A percentile compares a stretch with the other conserved stretches of the same genome.
Conservation (phyloP, 495 filamentous ascomycete genomes). For the Tuber indicum region DNA sequence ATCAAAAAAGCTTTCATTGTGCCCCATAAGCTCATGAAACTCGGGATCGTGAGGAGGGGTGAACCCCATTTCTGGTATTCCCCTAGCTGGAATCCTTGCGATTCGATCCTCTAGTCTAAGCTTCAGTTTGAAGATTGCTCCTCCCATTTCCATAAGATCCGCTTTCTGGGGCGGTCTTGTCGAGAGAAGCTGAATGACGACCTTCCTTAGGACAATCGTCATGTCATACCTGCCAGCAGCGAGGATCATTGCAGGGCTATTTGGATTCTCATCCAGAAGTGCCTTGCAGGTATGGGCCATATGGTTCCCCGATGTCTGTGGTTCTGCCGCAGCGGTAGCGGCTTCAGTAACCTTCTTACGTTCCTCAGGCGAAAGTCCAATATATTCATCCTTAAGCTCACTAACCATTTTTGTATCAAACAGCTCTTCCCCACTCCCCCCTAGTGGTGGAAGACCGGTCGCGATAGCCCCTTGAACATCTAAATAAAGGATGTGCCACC, state of each 20-base stretch:
- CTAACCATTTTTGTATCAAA: conserved; percentile 39
- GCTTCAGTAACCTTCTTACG: neutral
- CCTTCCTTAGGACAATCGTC: conserved; percentile 26
- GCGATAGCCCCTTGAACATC: conserved; percentile 48
- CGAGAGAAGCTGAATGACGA: conserved; percentile 33
- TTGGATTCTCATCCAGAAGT: conserved; percentile 11
- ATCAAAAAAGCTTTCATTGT: neutral
- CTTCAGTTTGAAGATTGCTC: conserved; percentile 38
- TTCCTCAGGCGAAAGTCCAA: conserved; percentile 18
- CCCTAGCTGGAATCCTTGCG: conserved; percentile 36
- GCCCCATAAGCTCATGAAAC: neutral
- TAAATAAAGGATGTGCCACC: conserved; percentile 68
- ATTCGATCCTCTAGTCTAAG: conserved; percentile 35
- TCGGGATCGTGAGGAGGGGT: conserved; percentile 16
- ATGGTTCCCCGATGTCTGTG: conserved; percentile 8
- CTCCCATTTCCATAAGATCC: conserved; percentile 35
- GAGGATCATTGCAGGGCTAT: conserved; percentile 38
- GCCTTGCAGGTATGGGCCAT: conserved; percentile 18
- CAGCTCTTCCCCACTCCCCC: conserved; percentile 35
- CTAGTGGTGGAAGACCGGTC: conserved; percentile 38
- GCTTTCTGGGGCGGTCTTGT: conserved; percentile 24
- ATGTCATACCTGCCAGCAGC: conserved; percentile 36
- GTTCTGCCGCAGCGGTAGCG: conserved; percentile 10
- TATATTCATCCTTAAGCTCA: conserved; percentile 37
- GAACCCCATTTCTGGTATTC: conserved; percentile 40